phyloP scores from a whole-genome alignment of 192 early-diverging fungal genomes.

The Linnemannia hyalina region DNA sequence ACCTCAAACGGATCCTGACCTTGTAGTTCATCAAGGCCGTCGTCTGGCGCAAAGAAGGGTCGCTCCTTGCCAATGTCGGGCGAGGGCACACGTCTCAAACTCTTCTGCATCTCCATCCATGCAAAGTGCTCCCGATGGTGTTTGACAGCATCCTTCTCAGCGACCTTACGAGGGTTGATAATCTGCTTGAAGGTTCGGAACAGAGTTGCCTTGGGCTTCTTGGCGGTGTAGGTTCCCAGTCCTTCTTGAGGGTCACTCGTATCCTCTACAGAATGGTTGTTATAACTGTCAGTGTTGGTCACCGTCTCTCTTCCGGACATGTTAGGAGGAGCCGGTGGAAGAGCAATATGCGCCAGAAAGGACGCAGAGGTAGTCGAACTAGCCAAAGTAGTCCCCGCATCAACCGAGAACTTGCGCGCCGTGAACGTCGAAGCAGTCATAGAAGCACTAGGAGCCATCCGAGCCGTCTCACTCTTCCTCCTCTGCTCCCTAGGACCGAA shows the following conservation, averaged over 20 bases:
- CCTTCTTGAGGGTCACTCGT: neutral
- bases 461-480: constrained; percentile 34
- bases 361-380: neutral
- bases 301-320: neutral
- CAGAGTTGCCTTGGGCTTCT: constrained; percentile 47
- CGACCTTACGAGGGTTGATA: constrained; percentile 44
- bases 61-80: constrained; percentile 27
- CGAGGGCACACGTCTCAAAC: constrained; percentile 33
- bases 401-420: constrained; percentile 39
- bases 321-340: too few species aligned
- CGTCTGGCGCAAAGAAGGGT: neutral
- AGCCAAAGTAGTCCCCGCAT: constrained; percentile 4
- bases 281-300: neutral
- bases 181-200: constrained; percentile 47
- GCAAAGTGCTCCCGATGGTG: constrained; percentile 52
- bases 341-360: neutral
- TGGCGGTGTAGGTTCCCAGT: constrained; percentile 25
- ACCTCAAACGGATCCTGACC: constrained; percentile 40
- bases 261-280: neutral
- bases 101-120: constrained; percentile 55
- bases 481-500: neutral
- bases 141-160: constrained; percentile 41
- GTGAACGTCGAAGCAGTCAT: constrained; percentile 16
- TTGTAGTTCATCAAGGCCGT: neutral
- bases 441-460: constrained; percentile 4